Conservation (phyloP, 176 grass and related monocot species). For the Oryza glaberrima region DNA sequence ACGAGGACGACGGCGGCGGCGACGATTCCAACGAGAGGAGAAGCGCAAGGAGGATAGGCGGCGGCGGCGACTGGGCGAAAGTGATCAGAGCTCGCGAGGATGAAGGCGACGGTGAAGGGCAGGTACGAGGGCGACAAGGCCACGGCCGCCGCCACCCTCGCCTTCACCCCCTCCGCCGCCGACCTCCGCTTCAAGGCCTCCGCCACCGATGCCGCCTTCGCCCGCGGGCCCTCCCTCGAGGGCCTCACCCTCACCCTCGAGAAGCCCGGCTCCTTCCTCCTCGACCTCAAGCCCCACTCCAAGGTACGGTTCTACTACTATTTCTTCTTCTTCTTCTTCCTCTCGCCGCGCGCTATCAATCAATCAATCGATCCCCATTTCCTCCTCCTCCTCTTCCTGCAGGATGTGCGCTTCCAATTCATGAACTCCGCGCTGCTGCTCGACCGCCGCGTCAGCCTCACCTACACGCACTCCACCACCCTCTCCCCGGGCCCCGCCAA, state of each 20-base stretch:
- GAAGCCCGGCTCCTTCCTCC: slow-evolving; percentile 84
- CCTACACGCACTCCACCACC: slow-evolving; percentile 61
- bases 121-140: slow-evolving; percentile 81
- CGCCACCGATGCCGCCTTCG: slow-evolving; percentile 80
- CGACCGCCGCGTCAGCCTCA: slow-evolving; percentile 82
- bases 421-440: slow-evolving; percentile 72
- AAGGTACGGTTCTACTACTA: slow-evolving; percentile 13
- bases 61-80: too few species aligned
- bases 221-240: slow-evolving; percentile 63
- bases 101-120: slow-evolving; percentile 86
- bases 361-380: neutral
- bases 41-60: neutral
- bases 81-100: neutral
- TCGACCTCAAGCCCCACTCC: slow-evolving; percentile 74
- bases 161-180: slow-evolving; percentile 57
- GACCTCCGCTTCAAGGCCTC: slow-evolving; percentile 79
- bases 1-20: neutral
- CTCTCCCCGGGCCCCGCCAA: neutral
- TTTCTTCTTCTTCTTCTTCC: too few species aligned
- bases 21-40: neutral
- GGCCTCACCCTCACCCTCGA: slow-evolving; percentile 81
- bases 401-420: slow-evolving; percentile 96
- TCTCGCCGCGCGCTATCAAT: too few species aligned
- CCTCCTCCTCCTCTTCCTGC: neutral
- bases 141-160: slow-evolving; percentile 42